These are phyloP conservation scores for Dillenia turbinata DNA, from an alignment of 164 flowering plant genomes.

Conservation along the genomic window DNA sequence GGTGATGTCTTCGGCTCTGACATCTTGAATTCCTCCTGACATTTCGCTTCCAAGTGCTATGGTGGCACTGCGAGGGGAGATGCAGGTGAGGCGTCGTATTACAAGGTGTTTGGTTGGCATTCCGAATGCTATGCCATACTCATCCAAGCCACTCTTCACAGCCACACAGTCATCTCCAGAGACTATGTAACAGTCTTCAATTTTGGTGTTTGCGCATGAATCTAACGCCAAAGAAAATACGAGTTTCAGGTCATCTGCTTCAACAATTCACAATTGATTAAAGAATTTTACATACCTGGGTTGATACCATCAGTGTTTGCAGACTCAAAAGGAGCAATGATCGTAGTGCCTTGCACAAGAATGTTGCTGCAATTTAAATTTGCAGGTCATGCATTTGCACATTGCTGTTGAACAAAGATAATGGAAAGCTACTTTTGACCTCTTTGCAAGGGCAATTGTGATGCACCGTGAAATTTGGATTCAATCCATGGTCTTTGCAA, in stretches of 20 bases:
- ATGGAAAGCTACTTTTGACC: background rate
- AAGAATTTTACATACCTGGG: slow-evolving; percentile 46
- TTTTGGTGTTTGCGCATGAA: slow-evolving; percentile 66
- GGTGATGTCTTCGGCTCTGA: slow-evolving; percentile 57
- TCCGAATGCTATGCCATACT: slow-evolving; percentile 64
- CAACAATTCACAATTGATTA: background rate
- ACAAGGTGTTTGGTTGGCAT: slow-evolving; percentile 61
- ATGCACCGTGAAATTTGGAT: background rate
- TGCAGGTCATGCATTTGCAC: background rate
- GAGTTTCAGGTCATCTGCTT: background rate
- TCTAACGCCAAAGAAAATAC: slow-evolving; percentile 23
- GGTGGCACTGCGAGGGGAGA: slow-evolving; percentile 69
- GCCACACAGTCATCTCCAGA: slow-evolving; percentile 88
- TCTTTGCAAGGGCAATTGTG: background rate
- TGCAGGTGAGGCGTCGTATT: slow-evolving; percentile 65
- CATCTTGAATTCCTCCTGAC: slow-evolving; percentile 78
- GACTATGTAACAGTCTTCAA: slow-evolving; percentile 75
- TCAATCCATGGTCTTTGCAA: too few relatives aligned
- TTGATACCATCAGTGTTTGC: slow-evolving; percentile 91
- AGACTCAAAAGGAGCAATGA: slow-evolving; percentile 61
- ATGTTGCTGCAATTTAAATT: slow-evolving; percentile 46
- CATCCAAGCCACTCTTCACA: slow-evolving; percentile 79
- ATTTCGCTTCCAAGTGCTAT: slow-evolving; percentile 81
- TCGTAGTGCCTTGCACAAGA: slow-evolving; percentile 62
- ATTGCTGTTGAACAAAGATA: background rate